A percentile compares a stretch with the other conserved stretches of the same genome.
phyloP scores from a whole-genome alignment of 139 green algal genomes.

The Chlorella sorokiniana region DNA sequence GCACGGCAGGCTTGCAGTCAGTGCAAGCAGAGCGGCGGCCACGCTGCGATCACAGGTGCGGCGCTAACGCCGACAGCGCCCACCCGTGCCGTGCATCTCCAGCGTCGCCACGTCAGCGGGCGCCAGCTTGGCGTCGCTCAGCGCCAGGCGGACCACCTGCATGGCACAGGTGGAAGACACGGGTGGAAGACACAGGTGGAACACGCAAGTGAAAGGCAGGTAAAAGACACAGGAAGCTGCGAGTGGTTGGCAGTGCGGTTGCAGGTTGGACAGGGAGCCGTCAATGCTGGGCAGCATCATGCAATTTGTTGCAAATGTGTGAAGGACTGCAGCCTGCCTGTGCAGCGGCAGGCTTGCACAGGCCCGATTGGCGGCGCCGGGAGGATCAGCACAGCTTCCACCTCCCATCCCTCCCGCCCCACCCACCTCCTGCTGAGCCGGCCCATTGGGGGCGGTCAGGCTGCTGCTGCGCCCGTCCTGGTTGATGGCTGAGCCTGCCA shows the following conservation, averaged over 20 bases:
- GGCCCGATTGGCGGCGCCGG: no score
- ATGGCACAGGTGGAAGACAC: not conserved
- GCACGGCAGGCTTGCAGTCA: not conserved
- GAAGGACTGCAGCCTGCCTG: not conserved
- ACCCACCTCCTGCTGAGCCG: conserved; percentile 77
- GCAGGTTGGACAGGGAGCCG: no score
- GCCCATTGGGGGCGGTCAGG: conserved; percentile 89
- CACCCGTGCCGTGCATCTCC: conserved; percentile 83
- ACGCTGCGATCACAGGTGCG: not conserved
- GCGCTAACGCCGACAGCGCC: conserved; percentile 62
- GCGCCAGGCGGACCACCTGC: conserved; percentile 60
- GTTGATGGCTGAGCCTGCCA: conserved; percentile 74
- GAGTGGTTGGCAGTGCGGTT: no score
- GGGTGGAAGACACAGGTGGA: no score
- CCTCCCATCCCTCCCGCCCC: not conserved
- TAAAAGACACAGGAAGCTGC: no score
- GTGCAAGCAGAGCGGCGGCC: not conserved
- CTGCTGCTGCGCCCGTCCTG: conserved; percentile 88
- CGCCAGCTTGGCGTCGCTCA: conserved; percentile 29
- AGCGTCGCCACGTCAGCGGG: conserved; percentile 40
- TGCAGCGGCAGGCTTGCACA: not conserved
- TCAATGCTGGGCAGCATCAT: not conserved
- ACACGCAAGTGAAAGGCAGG: no score
- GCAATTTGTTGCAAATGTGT: not conserved
- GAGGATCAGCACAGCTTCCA: not conserved